Evolutionary conservation across 1,284 basidiomycete species (phyloP).

Genomic region (Nidula niveotomentosa): DNA sequence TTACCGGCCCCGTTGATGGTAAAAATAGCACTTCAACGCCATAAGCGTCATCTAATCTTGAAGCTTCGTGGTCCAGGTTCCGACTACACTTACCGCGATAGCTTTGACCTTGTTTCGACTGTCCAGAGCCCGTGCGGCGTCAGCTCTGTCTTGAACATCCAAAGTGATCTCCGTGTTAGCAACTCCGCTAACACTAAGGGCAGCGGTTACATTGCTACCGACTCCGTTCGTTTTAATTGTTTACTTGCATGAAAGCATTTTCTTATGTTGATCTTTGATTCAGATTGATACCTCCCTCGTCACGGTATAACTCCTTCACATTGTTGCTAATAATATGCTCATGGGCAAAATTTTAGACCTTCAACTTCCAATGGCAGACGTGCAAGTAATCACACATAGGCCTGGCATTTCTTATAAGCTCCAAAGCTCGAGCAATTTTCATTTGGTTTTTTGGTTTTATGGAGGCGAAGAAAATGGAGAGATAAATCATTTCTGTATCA

Average conservation of each 20-base stretch:
- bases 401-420: background rate
- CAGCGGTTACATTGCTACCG: conserved; percentile 21
- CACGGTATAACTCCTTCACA: background rate
- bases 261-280: background rate
- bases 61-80: conserved; percentile 8
- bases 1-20: conserved; percentile 17
- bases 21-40: background rate
- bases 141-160: conserved; percentile 21
- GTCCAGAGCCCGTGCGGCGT: conserved; percentile 19
- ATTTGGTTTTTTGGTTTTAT: background rate
- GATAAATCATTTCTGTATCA: background rate
- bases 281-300: conserved; percentile 9
- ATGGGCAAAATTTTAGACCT: conserved; percentile 1
- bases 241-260: background rate
- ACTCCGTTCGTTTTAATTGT: conserved; percentile 5
- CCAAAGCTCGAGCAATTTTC: background rate
- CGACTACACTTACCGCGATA: conserved; percentile 22
- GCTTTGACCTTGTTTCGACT: conserved; percentile 22
- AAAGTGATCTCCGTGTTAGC: conserved; percentile 18
- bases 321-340: background rate
- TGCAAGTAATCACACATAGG: conserved; percentile 3
- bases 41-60: background rate
- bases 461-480: background rate
- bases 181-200: conserved; percentile 19
- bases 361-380: conserved; percentile 17